Evolutionary conservation across 768 basidiomycete genomes (phyloP), one percentile per base, ranked within the genome.

Genomic region (Melanogaster broomeanus): DNA sequence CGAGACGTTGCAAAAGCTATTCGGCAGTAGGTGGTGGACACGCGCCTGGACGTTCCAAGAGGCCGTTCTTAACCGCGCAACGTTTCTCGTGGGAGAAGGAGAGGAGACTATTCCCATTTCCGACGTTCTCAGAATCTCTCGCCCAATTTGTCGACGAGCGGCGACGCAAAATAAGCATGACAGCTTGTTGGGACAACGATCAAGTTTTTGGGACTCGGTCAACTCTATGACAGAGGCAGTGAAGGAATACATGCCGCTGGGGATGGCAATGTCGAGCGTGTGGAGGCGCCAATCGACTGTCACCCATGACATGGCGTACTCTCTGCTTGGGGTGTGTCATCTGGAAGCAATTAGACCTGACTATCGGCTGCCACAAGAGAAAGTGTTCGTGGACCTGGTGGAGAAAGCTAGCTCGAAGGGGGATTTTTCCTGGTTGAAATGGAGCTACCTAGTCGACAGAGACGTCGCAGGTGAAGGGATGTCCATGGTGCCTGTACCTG

Each of bases 1-100:
- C 35, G 6, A 39, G 24, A 24, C 24, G 3, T 7, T 48, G 35
- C 35, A 38, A 16, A 40, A 25, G 22, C 46, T 48, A 3, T 48
- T 48, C 46, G 38, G 46, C 35, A 40, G 35, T 38, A 39, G 46
- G 46, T 48, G 46, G 46, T 48, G 46, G 46, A 48, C 46, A 24
- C 46, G 46, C 38, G 46, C 21, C n/a, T 48, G 46, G 46, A 48
- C 46, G 35, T 48, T 48, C n/a, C 46, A 48, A 48, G 46, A 48
- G 34, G 46, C 46, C 16, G 46, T 48, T n/a, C 34, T 48, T 16
- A 39, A 48, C 35, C 13, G 11, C 21, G 2, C 21, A 38, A 48
- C 46, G 5, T 48, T 48, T 48, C 15, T 48, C 10, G 46, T 48
- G 31, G 46, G 46, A 38, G 46, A 48, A 38, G 38, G 24, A 13